Evolutionary conservation across 257 asterid genomes (phyloP), one percentile per base, ranked within the genome.

Genomic region (Paulownia fortunei): DNA sequence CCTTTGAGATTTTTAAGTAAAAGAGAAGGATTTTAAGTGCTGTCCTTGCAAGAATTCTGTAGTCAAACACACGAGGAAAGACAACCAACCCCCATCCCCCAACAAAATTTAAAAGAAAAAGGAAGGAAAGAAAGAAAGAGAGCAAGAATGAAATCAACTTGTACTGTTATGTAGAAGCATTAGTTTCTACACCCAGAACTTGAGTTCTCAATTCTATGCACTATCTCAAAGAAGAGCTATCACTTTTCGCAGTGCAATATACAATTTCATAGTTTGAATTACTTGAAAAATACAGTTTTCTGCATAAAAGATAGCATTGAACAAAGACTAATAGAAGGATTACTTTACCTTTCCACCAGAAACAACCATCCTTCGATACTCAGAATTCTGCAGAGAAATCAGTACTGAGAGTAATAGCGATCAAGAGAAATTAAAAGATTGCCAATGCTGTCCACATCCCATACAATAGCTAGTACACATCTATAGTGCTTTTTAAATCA

Each of bases 321-420:
- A 18, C 73, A 34, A 52, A 71, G 55, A 51, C 18, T 47, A 34
- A 71, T 16, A 32, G 37, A 71, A 32, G 58, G 55, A 54, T 41
- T 7, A 32, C 0, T 66, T 80, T 79, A 91, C 96, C 94, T 89
- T 86, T 30, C 93, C 93, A 77, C 80, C 86, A 36, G 78, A 86
- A 74, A 88, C 85, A 60, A 91, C 41, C 90, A 79, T 83, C 85
- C 70, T 84, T 66, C 82, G 85, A 26, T 60, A 67, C 56, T 27
- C 18, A 23, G 75, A 12, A 36, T 41, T 61, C 91, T 88, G 90
- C 76, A 79, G 65, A 68, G n/a, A 63, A 56, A 54, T 41, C 44
- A 49, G 49, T 46, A 30, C 42, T 11, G 8, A 61, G 18, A 52
- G 13, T 39, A 21, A 41, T 39, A 10, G 15, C 51, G 15, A 37